Conservation (phyloP, 2,329 filamentous ascomycete genomes). For the Podosphaera fusca region DNA sequence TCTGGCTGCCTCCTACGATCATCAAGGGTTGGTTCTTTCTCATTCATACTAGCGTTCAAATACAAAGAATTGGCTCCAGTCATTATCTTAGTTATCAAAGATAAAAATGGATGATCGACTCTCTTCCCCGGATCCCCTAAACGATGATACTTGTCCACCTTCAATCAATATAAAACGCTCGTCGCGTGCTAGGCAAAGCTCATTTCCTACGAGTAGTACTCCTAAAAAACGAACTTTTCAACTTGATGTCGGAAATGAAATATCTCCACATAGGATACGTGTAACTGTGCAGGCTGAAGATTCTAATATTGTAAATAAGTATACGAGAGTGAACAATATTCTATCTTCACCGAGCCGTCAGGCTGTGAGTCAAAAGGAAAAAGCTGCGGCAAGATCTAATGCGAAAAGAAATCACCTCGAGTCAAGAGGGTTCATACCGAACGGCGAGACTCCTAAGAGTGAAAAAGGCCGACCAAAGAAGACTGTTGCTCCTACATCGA, state of each 20-base stretch:
- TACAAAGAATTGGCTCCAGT: too few species aligned
- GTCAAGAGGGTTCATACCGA: conserved; percentile 9
- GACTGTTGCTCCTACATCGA: conserved; percentile 18
- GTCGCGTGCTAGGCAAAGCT: conserved; percentile 6
- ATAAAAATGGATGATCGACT: not conserved
- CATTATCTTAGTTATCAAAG: too few species aligned
- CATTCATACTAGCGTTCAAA: too few species aligned
- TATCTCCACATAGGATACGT: conserved; percentile 16
- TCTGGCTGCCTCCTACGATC: too few species aligned
- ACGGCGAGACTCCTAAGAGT: conserved; percentile 18
- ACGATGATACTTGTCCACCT: conserved; percentile 11
- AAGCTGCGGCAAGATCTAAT: conserved; percentile 14
- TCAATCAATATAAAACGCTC: conserved; percentile 11
- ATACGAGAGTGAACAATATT: conserved; percentile 4
- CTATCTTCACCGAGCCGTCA: conserved; percentile 8
- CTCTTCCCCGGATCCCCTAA: conserved; percentile 17
- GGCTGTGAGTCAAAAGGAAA: conserved; percentile 7
- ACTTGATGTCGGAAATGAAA: conserved; percentile 15
- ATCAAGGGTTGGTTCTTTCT: too few species aligned
- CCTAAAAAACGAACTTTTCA: conserved; percentile 17
- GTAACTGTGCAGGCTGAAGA: conserved; percentile 17
- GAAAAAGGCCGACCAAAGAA: conserved; percentile 21
- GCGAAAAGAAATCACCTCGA: conserved; percentile 16
- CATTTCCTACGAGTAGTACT: conserved; percentile 12
- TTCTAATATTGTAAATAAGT: conserved; percentile 10